These are phyloP conservation scores for Nakataea oryzae DNA, from an alignment of 2,329 filamentous ascomycete species.

Conservation along the genomic window DNA sequence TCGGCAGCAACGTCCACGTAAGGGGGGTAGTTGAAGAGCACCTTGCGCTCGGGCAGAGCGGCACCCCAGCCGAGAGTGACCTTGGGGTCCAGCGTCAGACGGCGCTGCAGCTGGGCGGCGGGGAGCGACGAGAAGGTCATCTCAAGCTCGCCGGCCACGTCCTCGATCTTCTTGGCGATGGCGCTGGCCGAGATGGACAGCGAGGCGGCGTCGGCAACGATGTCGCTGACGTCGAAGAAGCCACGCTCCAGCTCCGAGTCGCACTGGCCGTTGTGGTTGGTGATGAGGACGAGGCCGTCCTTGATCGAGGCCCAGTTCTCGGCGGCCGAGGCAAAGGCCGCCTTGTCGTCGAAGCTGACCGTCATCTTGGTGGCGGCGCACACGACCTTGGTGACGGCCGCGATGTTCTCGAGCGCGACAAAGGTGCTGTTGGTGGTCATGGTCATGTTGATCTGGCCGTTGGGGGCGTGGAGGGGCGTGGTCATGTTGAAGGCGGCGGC, in stretches of 20 bases:
- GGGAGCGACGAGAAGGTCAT: slow-evolving; percentile 6
- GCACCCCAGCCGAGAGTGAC: slow-evolving; percentile 24
- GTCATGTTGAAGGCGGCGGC: background rate
- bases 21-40: slow-evolving; percentile 9
- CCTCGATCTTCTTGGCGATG: background rate
- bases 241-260: slow-evolving; percentile 26
- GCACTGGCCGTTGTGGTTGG: slow-evolving; percentile 29
- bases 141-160: slow-evolving; percentile 3
- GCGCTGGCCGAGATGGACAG: slow-evolving; percentile 19
- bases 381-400: slow-evolving; percentile 15
- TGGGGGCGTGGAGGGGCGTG: background rate
- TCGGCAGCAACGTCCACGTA: slow-evolving; percentile 24
- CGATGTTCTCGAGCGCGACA: slow-evolving; percentile 21
- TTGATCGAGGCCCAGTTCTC: slow-evolving; percentile 12
- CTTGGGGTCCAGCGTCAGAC: slow-evolving; percentile 1
- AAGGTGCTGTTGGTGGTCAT: slow-evolving; percentile 16
- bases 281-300: slow-evolving; percentile 23
- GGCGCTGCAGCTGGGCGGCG: background rate
- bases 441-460: slow-evolving; percentile 11
- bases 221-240: slow-evolving; percentile 22
- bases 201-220: slow-evolving; percentile 15
- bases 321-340: slow-evolving; percentile 13
- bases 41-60: slow-evolving; percentile 8
- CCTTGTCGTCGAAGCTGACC: slow-evolving; percentile 15
- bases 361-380: slow-evolving; percentile 16